These are phyloP conservation scores for Fusarium decemcellulare DNA, from an alignment of 2,329 filamentous ascomycete genomes.

Conservation along the genomic window DNA sequence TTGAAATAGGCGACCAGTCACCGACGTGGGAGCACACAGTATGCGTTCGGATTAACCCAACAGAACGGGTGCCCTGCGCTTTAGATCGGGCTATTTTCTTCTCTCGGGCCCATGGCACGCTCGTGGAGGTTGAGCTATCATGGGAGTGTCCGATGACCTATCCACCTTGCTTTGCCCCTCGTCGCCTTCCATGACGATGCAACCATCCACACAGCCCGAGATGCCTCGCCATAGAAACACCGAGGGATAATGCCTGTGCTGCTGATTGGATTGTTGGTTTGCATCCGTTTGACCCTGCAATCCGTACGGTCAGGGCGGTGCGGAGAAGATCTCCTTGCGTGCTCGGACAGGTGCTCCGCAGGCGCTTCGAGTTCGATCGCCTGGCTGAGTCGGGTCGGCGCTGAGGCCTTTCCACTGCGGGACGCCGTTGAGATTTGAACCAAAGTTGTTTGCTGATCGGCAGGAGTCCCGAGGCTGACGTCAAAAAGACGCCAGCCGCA, in stretches of 20 bases:
- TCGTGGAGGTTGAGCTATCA: conserved; percentile 26
- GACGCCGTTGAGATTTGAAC: conserved; percentile 18
- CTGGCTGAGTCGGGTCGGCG: neutral
- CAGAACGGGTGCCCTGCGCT: conserved; percentile 44
- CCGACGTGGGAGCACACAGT: conserved; percentile 36
- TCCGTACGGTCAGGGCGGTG: conserved; percentile 19
- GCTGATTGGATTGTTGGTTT: conserved; percentile 34
- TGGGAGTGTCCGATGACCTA: conserved; percentile 35
- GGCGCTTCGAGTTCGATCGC: conserved; percentile 5
- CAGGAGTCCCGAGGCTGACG: conserved; percentile 21
- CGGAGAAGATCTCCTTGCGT: conserved; percentile 28
- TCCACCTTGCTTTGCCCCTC: conserved; percentile 30
- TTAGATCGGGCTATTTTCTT: conserved; percentile 43
- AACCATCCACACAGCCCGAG: conserved; percentile 36
- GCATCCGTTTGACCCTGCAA: conserved; percentile 6
- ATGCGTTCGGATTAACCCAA: conserved; percentile 36
- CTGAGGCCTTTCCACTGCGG: conserved; percentile 12
- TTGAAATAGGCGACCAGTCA: conserved; percentile 40
- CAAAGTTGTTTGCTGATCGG: conserved; percentile 19
- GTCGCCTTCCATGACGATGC: conserved; percentile 26
- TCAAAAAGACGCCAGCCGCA: neutral
- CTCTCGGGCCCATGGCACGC: conserved; percentile 28
- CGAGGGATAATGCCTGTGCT: conserved; percentile 8
- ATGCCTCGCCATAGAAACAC: conserved; percentile 28
- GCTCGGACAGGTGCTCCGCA: conserved; percentile 21